Conservation (phyloP, 768 basidiomycete species). For the Xerocomellus dryophilus region DNA sequence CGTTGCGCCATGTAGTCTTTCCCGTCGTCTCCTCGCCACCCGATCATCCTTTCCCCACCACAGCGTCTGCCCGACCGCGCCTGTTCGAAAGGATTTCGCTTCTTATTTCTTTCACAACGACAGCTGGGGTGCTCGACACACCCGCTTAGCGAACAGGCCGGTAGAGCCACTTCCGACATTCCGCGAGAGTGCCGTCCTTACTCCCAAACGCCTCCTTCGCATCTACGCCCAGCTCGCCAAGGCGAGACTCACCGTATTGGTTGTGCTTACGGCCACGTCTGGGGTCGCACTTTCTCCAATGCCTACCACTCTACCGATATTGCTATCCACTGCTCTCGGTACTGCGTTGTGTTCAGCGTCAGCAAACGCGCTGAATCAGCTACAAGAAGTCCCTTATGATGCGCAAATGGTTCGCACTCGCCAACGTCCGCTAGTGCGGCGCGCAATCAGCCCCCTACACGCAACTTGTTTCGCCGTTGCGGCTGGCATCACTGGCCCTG, state of each 20-base stretch:
- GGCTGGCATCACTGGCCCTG: constrained; percentile 78
- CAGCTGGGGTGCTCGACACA: constrained; percentile 42
- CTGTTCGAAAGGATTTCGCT: constrained; percentile 32
- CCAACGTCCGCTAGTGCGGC: constrained; percentile 78
- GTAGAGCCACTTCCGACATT: constrained; percentile 27
- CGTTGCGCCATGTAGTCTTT: constrained; percentile 18
- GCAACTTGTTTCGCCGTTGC: constrained; percentile 73
- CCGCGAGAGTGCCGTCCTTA: constrained; percentile 41
- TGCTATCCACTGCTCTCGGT: constrained; percentile 84
- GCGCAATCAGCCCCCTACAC: constrained; percentile 82
- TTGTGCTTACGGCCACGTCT: constrained; percentile 86
- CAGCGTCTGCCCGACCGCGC: not conserved
- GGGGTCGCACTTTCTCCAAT: constrained; percentile 91
- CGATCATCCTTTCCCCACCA: constrained; percentile 10
- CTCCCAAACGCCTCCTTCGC: constrained; percentile 51
- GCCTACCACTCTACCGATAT: constrained; percentile 76
- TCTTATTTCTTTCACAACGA: constrained; percentile 67
- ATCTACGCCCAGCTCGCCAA: constrained; percentile 85
- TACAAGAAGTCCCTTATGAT: constrained; percentile 93
- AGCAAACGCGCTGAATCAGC: constrained; percentile 92
- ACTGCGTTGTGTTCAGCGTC: constrained; percentile 90
- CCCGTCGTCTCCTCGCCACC: constrained; percentile 1
- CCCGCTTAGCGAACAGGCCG: constrained; percentile 13
- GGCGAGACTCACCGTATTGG: constrained; percentile 74
- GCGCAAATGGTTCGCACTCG: constrained; percentile 95